Conservation (phyloP, 495 filamentous ascomycete genomes). For the Xylaria grammica region DNA sequence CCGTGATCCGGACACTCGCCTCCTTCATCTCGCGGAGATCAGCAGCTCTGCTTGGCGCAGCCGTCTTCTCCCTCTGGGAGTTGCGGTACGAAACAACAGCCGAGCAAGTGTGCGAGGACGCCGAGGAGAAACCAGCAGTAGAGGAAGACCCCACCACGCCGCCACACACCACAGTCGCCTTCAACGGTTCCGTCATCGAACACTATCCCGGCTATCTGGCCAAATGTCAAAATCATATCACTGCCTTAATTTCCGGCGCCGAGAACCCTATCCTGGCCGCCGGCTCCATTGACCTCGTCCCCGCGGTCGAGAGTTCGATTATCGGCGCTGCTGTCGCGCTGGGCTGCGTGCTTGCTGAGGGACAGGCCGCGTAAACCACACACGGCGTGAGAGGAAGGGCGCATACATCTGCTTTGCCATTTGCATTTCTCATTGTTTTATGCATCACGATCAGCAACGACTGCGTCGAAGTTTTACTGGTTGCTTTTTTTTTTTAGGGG, state of each 20-base stretch:
- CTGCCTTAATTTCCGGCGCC: slow-evolving; percentile 46
- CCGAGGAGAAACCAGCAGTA: slow-evolving; percentile 24
- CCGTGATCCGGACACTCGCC: slow-evolving; percentile 57
- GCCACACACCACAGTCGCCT: slow-evolving; percentile 56
- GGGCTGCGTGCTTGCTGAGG: slow-evolving; percentile 44
- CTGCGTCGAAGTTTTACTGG: background rate
- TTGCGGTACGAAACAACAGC: slow-evolving; percentile 44
- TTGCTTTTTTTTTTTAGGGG: background rate
- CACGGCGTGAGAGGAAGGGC: background rate
- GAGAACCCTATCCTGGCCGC: slow-evolving; percentile 29
- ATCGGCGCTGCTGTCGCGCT: slow-evolving; percentile 67
- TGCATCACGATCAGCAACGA: slow-evolving; percentile 13
- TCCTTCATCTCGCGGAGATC: slow-evolving; percentile 65
- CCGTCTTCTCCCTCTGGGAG: slow-evolving; percentile 65
- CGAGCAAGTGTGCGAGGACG: slow-evolving; percentile 27
- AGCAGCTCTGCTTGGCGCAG: slow-evolving; percentile 65
- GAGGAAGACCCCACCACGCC: slow-evolving; percentile 33
- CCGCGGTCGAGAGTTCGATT: slow-evolving; percentile 65
- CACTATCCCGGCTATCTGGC: slow-evolving; percentile 63
- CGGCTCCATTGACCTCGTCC: slow-evolving; percentile 55
- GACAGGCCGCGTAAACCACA: slow-evolving; percentile 16
- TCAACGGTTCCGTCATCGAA: slow-evolving; percentile 69
- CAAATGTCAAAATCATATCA: slow-evolving; percentile 56
- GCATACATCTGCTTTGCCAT: background rate
- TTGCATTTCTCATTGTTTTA: background rate